Percentiles rank a stretch among this genome's conserved stretches.
Conservation (phyloP, 805 yeast species). For the Kockiozyma suomiensis region DNA sequence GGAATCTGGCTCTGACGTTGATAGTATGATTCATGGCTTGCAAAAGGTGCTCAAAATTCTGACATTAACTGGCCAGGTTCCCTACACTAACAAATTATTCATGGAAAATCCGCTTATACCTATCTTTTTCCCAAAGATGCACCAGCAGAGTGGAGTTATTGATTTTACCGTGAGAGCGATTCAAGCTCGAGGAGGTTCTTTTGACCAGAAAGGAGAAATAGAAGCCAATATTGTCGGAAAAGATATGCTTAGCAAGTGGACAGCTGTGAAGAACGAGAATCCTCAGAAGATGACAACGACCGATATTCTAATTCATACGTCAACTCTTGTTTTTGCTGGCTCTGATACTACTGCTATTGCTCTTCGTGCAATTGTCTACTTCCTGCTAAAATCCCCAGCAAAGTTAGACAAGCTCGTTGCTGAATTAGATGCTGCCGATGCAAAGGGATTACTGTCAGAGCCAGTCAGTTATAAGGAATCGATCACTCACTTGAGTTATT, state of each 20-base stretch:
- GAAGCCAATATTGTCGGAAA: background rate
- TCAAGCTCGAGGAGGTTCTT: background rate
- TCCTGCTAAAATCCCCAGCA: background rate
- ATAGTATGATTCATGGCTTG: background rate
- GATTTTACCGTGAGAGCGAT: background rate
- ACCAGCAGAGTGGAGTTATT: background rate
- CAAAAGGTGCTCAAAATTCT: background rate
- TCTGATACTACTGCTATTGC: slow-evolving; percentile 5
- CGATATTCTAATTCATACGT: background rate
- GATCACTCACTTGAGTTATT: background rate
- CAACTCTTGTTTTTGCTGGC: slow-evolving; percentile 1
- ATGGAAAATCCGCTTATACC: background rate
- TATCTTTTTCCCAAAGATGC: background rate
- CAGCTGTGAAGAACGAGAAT: background rate
- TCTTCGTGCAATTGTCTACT: background rate
- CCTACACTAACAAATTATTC: background rate
- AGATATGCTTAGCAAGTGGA: slow-evolving; percentile 5
- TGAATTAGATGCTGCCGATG: background rate
- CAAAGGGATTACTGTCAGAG: background rate
- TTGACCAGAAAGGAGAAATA: background rate
- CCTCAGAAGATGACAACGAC: slow-evolving; percentile 2
- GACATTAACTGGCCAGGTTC: background rate
- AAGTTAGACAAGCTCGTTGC: background rate
- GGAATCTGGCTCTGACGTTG: background rate
- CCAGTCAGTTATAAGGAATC: background rate